Conservation (phyloP, 164 flowering plant species). For the Euptelea pleiosperma region DNA sequence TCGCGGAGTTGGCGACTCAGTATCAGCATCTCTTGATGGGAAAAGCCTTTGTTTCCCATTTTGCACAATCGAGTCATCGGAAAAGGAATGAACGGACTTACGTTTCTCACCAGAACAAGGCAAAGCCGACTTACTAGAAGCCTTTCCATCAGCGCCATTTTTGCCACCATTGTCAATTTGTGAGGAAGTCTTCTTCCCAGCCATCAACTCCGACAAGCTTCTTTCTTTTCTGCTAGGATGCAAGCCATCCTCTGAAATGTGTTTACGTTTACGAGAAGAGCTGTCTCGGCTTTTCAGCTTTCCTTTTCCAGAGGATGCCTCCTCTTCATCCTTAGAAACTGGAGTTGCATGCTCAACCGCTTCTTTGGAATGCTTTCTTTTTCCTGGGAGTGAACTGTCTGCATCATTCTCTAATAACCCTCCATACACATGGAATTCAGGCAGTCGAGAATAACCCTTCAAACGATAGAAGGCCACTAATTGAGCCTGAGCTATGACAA, state of each 20-base stretch:
- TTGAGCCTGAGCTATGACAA: constrained; percentile 46
- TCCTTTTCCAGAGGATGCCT: constrained; percentile 9
- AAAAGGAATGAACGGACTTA: constrained; percentile 18
- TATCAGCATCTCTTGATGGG: constrained; percentile 10
- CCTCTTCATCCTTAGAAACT: constrained; percentile 17
- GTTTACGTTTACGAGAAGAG: constrained; percentile 22
- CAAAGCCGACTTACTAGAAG: constrained; percentile 15
- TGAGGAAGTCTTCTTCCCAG: constrained; percentile 10
- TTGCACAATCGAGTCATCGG: constrained; percentile 16
- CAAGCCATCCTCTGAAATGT: constrained; percentile 11
- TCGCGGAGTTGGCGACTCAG: constrained; percentile 23
- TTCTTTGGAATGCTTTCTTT: constrained; percentile 2
- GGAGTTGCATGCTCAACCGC: constrained; percentile 15
- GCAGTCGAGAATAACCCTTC: constrained; percentile 54
- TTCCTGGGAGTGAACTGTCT: constrained; percentile 3
- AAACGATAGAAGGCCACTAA: constrained; percentile 54
- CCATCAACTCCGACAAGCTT: constrained; percentile 28
- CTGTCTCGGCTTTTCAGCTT: constrained; percentile 11
- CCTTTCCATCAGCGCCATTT: constrained; percentile 11
- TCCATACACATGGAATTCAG: constrained; percentile 37
- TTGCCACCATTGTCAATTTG: constrained; percentile 11
- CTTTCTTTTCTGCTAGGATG: constrained; percentile 24
- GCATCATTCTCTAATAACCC: constrained; percentile 36
- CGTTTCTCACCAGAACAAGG: constrained; percentile 31
- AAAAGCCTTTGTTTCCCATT: constrained; percentile 15